Conservation (phyloP, 2,329 filamentous ascomycete genomes). For the Paradendryphiella salina region DNA sequence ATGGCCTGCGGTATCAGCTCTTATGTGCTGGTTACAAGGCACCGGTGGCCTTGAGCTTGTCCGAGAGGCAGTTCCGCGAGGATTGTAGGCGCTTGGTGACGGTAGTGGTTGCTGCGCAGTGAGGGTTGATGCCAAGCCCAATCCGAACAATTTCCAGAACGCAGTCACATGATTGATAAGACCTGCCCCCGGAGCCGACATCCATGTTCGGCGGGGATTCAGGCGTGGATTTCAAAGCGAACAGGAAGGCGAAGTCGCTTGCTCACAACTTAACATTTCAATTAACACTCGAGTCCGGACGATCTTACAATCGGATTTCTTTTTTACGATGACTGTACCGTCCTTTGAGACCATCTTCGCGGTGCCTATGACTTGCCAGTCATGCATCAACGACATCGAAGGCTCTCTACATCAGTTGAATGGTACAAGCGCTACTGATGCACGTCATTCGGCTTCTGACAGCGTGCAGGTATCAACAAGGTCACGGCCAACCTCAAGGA, state of each 20-base stretch:
- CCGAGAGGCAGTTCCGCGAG: background rate
- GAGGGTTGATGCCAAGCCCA: conserved; percentile 21
- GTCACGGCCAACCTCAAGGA: conserved; percentile 80
- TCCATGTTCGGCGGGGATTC: conserved; percentile 13
- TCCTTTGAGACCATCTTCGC: conserved; percentile 81
- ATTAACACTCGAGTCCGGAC: background rate
- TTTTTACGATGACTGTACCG: conserved; percentile 37
- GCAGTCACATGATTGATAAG: conserved; percentile 20
- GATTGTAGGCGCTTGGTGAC: conserved; percentile 3
- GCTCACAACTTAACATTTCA: conserved; percentile 14
- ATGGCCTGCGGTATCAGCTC: conserved; percentile 19
- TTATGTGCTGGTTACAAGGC: too few species aligned
- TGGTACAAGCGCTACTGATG: conserved; percentile 51
- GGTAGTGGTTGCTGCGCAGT: conserved; percentile 16
- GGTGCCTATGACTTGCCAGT: conserved; percentile 88
- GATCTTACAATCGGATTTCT: background rate
- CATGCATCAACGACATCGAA: conserved; percentile 85
- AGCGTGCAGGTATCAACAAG: conserved; percentile 70
- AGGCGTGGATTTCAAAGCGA: conserved; percentile 41
- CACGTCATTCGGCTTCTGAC: conserved; percentile 30
- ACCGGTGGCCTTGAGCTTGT: background rate
- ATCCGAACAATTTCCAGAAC: conserved; percentile 19
- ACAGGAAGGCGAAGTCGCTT: conserved; percentile 14
- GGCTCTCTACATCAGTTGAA: conserved; percentile 73
- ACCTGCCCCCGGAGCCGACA: conserved; percentile 1